A percentile compares a stretch with the other conserved stretches of the same genome.
Evolutionary conservation across 169 alveolate genomes (phyloP).

Genomic region (Cryptosporidium parvum): DNA sequence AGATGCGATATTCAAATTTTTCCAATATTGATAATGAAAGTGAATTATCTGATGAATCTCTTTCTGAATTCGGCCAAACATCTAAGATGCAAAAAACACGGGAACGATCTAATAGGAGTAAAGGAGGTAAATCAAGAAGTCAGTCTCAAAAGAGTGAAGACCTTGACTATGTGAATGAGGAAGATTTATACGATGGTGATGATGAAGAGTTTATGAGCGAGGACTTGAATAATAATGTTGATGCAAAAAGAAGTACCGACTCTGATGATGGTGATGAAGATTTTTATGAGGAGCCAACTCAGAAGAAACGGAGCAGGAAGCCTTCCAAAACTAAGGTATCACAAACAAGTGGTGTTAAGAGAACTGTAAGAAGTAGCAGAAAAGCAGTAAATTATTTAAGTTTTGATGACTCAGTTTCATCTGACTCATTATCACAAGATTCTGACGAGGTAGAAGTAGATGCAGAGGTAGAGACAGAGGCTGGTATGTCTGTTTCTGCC

Average conservation of each 20-base stretch:
- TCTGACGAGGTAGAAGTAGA: conserved; percentile 8
- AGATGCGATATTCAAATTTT: conserved; percentile 54
- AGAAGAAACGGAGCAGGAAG: conserved; percentile 11
- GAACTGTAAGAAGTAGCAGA: conserved; percentile 39
- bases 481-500: not conserved
- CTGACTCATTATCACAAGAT: not conserved
- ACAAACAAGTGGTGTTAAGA: not conserved
- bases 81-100: not conserved
- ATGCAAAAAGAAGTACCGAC: conserved; percentile 7
- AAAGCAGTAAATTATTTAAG: conserved; percentile 36
- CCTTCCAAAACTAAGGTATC: not conserved
- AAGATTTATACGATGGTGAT: conserved; percentile 18
- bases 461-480: not conserved
- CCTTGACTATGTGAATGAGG: conserved; percentile 36
- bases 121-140: not conserved
- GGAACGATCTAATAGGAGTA: conserved; percentile 1
- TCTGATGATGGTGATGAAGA: conserved; percentile 46
- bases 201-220: conserved; percentile 18
- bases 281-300: conserved; percentile 6
- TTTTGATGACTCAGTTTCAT: conserved; percentile 37
- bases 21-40: conserved; percentile 51
- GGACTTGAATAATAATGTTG: not conserved
- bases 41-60: conserved; percentile 28
- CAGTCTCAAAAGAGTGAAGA: conserved; percentile 12
- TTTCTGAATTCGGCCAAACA: conserved; percentile 3